Base-by-base conservation (phyloP, 2,329 filamentous ascomycete species). In the Neoscytalidium dimidiatum region DNA sequence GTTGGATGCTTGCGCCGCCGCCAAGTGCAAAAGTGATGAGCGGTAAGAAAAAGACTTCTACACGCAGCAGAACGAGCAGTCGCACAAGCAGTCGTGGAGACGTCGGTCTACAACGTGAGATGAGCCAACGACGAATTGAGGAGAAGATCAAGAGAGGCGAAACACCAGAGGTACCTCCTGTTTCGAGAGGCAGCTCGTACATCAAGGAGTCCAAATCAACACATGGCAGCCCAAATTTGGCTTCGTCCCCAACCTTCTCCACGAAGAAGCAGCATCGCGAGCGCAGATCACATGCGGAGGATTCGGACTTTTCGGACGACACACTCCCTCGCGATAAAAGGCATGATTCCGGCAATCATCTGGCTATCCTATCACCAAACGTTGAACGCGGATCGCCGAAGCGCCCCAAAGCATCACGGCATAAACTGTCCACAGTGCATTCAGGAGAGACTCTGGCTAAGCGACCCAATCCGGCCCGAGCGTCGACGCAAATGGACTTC, bases 1-100 rank as follows among this genome's bases (percentile, higher is more conserved):
- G 85, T 72, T 97, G 94, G 94, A 97, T 97, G 93, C 82, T 96
- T 60, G 92, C 96, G 73, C 94, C 94, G 2, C 92, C 93, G 1
- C 94, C 94, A n/a, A 87, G 90, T 35, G 92, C 94, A 64, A 93
- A 90, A 75, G 84, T 97, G 66, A 97, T 97, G 94, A 91, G 90
- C 68, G 94, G 93, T 69, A 95, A 94, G 75, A 86, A 91, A 38
- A 86, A 87, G 31, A 70, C 68, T 3, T 51, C 51, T 6, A 86
- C 84, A 71, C 81, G 88, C 62, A 89, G 86, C 68, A 81, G 82
- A 38, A 91, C 87, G 72, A 69, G 67, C n/a, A 79, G 77, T 53
- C 72, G 75, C 7, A 74, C 74, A 21, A 79, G 76, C 68, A 82
- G 80, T 64, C 75, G 78, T 53, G 70, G 74, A 4, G 76, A 78